phyloP scores from a whole-genome alignment of 805 yeast species.

The Nakazawaea populi region DNA sequence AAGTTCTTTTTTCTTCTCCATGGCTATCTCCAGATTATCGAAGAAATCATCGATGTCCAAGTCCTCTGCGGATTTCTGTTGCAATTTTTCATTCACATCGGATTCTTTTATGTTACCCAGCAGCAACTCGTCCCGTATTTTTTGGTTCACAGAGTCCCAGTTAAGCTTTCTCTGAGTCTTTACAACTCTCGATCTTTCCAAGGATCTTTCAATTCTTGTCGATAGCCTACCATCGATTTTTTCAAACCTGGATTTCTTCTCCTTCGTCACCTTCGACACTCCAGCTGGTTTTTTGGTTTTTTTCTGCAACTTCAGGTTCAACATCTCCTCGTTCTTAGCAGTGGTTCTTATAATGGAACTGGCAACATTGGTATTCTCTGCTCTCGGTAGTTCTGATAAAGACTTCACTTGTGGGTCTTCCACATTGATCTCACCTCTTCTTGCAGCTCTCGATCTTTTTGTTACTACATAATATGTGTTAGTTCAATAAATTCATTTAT shows the following conservation, averaged over 20 bases:
- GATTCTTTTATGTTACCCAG: conserved; percentile 23
- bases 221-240: conserved; percentile 50
- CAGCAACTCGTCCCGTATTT: conserved; percentile 28
- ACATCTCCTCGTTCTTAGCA: conserved; percentile 56
- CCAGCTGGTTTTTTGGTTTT: conserved; percentile 20
- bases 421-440: conserved; percentile 49
- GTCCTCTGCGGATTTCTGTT: conserved; percentile 9
- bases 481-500: background rate
- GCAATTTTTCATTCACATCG: conserved; percentile 28
- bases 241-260: conserved; percentile 41
- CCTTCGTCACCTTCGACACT: conserved; percentile 21
- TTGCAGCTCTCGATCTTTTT: conserved; percentile 72
- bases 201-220: conserved; percentile 59
- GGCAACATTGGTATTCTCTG: conserved; percentile 52
- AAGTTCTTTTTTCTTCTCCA: background rate
- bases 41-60: conserved; percentile 11
- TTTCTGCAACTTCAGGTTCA: conserved; percentile 47
- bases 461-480: conserved; percentile 32
- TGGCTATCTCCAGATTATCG: background rate
- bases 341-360: conserved; percentile 63
- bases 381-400: conserved; percentile 49
- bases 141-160: conserved; percentile 64
- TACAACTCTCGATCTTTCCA: conserved; percentile 56
- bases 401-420: conserved; percentile 39
- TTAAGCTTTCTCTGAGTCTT: conserved; percentile 60